Evolutionary conservation across 352 stramenopile species (phyloP), one percentile per base, ranked within the genome.

Genomic region (Globisporangium okanoganense): DNA sequence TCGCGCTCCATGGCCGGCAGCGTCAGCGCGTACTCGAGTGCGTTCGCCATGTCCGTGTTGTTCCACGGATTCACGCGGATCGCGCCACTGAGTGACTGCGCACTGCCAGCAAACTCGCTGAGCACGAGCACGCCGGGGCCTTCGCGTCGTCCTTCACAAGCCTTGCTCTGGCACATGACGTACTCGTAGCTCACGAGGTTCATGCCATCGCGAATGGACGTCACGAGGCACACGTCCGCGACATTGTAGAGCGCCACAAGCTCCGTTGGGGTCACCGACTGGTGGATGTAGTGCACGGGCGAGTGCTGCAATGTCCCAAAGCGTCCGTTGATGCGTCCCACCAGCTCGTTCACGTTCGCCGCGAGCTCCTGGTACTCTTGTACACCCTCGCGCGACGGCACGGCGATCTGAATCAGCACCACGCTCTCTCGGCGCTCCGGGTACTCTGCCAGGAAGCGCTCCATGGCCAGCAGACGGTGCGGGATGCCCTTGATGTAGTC

Each of bases 371-470:
- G 82, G 56, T 88, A 91, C 51, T 78, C 82, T 16, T 88, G 64
- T 4, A 82, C 75, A 14, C 59, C 67, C 14, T 69, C 70, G 29
- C 83, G 74, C 16, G 84, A 94, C 12, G 93, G 97, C 47, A 99
- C 96, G 12, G 94, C 96, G 62, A 99, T 97, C 71, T 98, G 94
- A 50, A 98, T 92, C 27, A 98, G 67, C n/a, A 97, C 92, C 48
- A 98, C 91, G 72, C 98, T 98, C 47, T 95, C 90, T 36, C 92
- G 83, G 87, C 90, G 98, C 61, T 98, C 85, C 5, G 89, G 87
- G 64, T 63, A 63, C 57, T 36, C 50, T 10, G 57, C 36, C 16
- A 63, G 27, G 35, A 95, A 94, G 1, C 78, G 71, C 65, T 97
- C 89, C 70, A 97, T 91, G 24, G 82, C 88, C 27, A 95, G 61